These are phyloP conservation scores for Diplosphaera chodatii DNA, from an alignment of 139 green algal species.

Conservation along the genomic window DNA sequence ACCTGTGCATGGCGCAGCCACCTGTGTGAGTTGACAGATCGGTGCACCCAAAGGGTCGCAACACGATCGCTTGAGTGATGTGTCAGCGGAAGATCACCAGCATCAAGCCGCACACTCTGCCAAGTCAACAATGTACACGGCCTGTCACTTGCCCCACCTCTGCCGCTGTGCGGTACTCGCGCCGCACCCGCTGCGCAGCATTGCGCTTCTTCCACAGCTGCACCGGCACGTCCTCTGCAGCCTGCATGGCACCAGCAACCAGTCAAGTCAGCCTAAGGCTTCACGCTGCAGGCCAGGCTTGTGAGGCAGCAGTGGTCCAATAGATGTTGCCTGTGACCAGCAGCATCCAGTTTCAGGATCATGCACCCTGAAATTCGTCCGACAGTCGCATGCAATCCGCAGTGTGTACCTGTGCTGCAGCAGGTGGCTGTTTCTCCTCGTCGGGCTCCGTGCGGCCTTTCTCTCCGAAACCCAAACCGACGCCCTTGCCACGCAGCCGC, in stretches of 20 bases:
- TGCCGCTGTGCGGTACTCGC: constrained; percentile 70
- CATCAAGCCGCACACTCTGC: too few species aligned
- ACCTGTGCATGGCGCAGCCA: too few species aligned
- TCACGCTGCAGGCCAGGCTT: too few species aligned
- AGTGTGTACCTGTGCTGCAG: constrained; percentile 1
- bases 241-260: not conserved
- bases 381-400: too few species aligned
- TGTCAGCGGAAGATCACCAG: too few species aligned
- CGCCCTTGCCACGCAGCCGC: constrained; percentile 82
- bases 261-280: not conserved
- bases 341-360: too few species aligned
- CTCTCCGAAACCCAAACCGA: constrained; percentile 87
- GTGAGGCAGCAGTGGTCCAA: too few species aligned
- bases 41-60: too few species aligned
- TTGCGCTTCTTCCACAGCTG: constrained; percentile 64
- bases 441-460: constrained; percentile 33
- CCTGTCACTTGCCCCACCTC: constrained; percentile 36
- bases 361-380: too few species aligned
- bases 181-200: constrained; percentile 35
- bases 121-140: too few species aligned
- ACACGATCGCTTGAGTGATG: too few species aligned
- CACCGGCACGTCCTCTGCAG: constrained; percentile 3
- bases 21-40: too few species aligned
- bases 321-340: not conserved
- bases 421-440: constrained; percentile 27